Evolutionary conservation across 805 yeast species (phyloP).

Genomic region (Metschnikowia kunwiensis): DNA sequence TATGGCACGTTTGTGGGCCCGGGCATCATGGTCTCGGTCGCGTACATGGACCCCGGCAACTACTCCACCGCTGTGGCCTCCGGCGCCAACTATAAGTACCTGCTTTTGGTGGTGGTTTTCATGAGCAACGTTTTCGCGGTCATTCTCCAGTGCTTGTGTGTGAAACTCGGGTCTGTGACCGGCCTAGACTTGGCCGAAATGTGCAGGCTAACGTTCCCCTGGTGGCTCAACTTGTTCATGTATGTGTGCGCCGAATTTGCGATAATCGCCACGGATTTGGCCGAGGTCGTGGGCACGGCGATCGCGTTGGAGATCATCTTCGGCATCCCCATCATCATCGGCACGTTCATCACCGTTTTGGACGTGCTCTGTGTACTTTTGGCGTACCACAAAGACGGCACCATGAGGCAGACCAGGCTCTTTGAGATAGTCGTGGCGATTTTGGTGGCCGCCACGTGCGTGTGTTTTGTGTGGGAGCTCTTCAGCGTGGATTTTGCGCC

Average conservation of each 20-base stretch:
- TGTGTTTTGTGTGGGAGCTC: slow-evolving; percentile 71
- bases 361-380: slow-evolving; percentile 77
- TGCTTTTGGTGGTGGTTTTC: slow-evolving; percentile 67
- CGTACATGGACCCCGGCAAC: slow-evolving; percentile 94
- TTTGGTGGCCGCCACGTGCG: slow-evolving; percentile 69
- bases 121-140: slow-evolving; percentile 84
- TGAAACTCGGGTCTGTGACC: slow-evolving; percentile 84
- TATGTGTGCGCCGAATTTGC: slow-evolving; percentile 80
- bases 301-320: slow-evolving; percentile 77
- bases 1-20: slow-evolving; percentile 77
- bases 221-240: slow-evolving; percentile 57
- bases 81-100: slow-evolving; percentile 76
- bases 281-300: slow-evolving; percentile 94
- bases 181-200: slow-evolving; percentile 86
- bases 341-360: slow-evolving; percentile 74
- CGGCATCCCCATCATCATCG: slow-evolving; percentile 66
- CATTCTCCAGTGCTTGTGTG: slow-evolving; percentile 75
- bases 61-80: slow-evolving; percentile 87
- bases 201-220: slow-evolving; percentile 69
- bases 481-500: slow-evolving; percentile 51
- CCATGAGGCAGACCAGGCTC: slow-evolving; percentile 67
- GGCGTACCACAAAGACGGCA: slow-evolving; percentile 74
- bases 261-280: slow-evolving; percentile 87
- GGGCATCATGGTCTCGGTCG: slow-evolving; percentile 83
- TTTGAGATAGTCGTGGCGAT: slow-evolving; percentile 74